Evolutionary conservation across 108 stramenopile species (phyloP).

Genomic region (Mediolabrus comicus): DNA sequence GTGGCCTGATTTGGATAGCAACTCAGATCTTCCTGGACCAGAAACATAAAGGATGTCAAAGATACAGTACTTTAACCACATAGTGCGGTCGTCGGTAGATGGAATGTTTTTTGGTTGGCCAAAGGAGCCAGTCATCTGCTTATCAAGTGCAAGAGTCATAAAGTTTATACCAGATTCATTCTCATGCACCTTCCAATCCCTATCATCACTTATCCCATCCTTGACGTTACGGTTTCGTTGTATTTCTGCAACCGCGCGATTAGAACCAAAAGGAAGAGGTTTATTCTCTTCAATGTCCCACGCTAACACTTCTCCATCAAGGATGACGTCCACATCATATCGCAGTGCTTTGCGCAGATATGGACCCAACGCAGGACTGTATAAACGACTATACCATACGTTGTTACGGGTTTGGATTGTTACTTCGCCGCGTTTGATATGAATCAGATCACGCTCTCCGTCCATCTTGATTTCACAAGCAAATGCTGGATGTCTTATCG

Average conservation of each 20-base stretch:
- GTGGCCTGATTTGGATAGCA: constrained; percentile 39
- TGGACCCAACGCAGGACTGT: constrained; percentile 79
- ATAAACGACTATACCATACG: constrained; percentile 57
- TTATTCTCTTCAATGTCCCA: constrained; percentile 65
- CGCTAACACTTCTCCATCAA: constrained; percentile 83
- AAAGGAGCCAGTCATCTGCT: constrained; percentile 7
- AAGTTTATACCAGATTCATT: constrained; percentile 43
- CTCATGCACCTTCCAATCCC: constrained; percentile 66
- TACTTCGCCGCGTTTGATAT: constrained; percentile 59
- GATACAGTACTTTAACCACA: constrained; percentile 69
- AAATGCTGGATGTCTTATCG: constrained; percentile 74
- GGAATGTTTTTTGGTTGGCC: not conserved
- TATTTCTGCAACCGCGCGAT: constrained; percentile 68
- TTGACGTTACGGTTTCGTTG: constrained; percentile 50
- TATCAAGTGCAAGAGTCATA: constrained; percentile 25
- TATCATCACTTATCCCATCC: constrained; percentile 56
- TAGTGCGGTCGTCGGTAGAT: constrained; percentile 35
- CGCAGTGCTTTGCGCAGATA: constrained; percentile 62
- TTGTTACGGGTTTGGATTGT: constrained; percentile 51
- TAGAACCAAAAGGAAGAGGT: constrained; percentile 74
- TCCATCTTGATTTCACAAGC: constrained; percentile 82
- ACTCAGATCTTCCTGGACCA: constrained; percentile 60
- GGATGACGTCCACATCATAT: constrained; percentile 71
- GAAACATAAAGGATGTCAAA: constrained; percentile 71
- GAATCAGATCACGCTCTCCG: constrained; percentile 79